Evolutionary conservation across 129 eudicot genomes (phyloP), one percentile per base, ranked within the genome.

Genomic region (Erigeron canadensis): DNA sequence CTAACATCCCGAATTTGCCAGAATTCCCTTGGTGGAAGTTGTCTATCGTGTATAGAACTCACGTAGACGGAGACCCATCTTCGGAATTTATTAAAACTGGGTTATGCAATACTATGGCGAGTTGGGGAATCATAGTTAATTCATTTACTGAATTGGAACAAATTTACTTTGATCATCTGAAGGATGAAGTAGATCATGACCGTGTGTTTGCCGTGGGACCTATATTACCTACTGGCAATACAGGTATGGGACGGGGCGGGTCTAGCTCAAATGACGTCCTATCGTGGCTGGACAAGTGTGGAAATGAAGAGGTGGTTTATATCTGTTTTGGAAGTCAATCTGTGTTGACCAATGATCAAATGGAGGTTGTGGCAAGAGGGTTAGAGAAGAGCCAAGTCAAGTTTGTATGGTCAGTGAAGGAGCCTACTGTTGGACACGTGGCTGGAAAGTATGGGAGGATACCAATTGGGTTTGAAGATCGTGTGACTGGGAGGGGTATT

Each of bases 121-220:
- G 88, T 71, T 68, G 81, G 70, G 93, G 96, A 0, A 51, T 86
- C 2, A 67, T 89, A 13, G 69, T 89, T 9, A 89, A 89, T 80
- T 69, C 93, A 65, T 86, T 86, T 46, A 37, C n/a, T 11, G 86
- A 67, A 63, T 34, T 89, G 70, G 96, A 89, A 69, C 48, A 58
- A 7, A 73, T 69, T 61, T 84, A 86, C 62, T 60, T 86, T 61
- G 83, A 82, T 43, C 75, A 84, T 45, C 46, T 84, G 22, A 75
- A 28, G 22, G 13, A 51, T 9, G 48, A 57, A 10, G 2, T 82
- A 64, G 90, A 86, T 2, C 84, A 84, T 38, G 76, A 80, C 7
- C 67, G 89, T 39, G 85, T 89, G 37, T 86, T 87, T 87, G 67
- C 88, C 13, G 77, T 89, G 53, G 93, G 96, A 21, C 96, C 96